Percentiles rank a stretch among this genome's conserved stretches.
Conservation (phyloP, 768 basidiomycete species). For the Tylopilus plumbeoviolaceoides region DNA sequence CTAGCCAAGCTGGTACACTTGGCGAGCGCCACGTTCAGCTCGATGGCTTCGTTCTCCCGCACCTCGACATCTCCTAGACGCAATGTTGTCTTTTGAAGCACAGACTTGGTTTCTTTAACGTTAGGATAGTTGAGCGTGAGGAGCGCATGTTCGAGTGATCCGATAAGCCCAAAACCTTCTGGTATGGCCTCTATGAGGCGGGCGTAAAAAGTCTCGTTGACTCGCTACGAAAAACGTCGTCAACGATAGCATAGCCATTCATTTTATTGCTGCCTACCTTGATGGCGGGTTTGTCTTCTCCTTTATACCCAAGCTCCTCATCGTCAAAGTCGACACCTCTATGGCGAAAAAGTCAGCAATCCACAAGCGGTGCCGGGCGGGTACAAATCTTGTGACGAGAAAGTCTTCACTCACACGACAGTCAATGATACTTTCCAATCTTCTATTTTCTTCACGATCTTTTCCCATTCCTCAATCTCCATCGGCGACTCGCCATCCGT, state of each 20-base stretch:
- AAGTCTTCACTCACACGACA: conserved; percentile 55
- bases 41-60: conserved; percentile 66
- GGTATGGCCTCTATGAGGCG: conserved; percentile 38
- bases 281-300: conserved; percentile 63
- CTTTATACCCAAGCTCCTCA: conserved; percentile 54
- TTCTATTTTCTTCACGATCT: conserved; percentile 62
- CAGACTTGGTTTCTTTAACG: conserved; percentile 63
- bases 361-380: no score
- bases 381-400: background rate
- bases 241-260: background rate
- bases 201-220: conserved; percentile 73
- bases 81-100: conserved; percentile 58
- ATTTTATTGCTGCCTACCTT: conserved; percentile 51
- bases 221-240: conserved; percentile 40
- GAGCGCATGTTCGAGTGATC: conserved; percentile 29
- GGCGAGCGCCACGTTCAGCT: conserved; percentile 67
- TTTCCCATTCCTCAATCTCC: conserved; percentile 73
- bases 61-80: conserved; percentile 74
- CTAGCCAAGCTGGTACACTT: conserved; percentile 74
- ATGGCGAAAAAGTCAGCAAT: conserved; percentile 3
- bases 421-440: conserved; percentile 52
- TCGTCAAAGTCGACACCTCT: conserved; percentile 93
- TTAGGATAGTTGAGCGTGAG: conserved; percentile 45
- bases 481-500: conserved; percentile 83
- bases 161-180: conserved; percentile 24